Evolutionary conservation across 148 eudicot genomes (phyloP).

Genomic region (Amaranthus palmeri): DNA sequence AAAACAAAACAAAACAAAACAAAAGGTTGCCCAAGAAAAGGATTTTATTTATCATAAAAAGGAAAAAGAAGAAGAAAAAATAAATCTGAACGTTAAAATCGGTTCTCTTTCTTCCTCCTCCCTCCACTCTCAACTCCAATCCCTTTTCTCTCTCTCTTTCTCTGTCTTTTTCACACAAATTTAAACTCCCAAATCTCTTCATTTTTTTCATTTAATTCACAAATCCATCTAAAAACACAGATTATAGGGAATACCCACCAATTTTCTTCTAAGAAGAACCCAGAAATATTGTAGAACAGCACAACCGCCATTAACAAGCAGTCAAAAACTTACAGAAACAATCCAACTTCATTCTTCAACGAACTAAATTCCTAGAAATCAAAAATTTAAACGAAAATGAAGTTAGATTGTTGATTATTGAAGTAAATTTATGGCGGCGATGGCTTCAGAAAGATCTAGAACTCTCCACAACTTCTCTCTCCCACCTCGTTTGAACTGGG

Average conservation of each 20-base stretch:
- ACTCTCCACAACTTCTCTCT: slow-evolving; percentile 71
- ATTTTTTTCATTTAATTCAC: background rate
- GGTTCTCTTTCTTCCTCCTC: slow-evolving; percentile 14
- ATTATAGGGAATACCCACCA: background rate
- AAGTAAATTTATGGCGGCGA: slow-evolving; percentile 29
- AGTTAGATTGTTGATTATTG: no score
- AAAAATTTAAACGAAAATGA: background rate
- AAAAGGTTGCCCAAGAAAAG: no score
- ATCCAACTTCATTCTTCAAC: slow-evolving; percentile 1
- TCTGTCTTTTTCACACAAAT: background rate
- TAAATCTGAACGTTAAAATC: slow-evolving; percentile 30
- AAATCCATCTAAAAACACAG: background rate
- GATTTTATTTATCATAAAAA: background rate
- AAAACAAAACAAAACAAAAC: no score
- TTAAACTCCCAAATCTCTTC: background rate
- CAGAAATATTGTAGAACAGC: no score
- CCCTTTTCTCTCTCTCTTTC: slow-evolving; percentile 4
- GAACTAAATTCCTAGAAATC: background rate
- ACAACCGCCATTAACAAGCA: background rate
- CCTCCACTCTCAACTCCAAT: background rate
- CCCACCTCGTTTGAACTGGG: slow-evolving; percentile 61
- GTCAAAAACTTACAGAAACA: background rate
- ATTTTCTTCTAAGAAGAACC: no score
- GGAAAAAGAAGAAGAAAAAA: background rate
- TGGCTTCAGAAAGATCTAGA: slow-evolving; percentile 55